These are phyloP conservation scores for Nicotiana noctiflora DNA, from an alignment of 257 asterid genomes.

Conservation along the genomic window DNA sequence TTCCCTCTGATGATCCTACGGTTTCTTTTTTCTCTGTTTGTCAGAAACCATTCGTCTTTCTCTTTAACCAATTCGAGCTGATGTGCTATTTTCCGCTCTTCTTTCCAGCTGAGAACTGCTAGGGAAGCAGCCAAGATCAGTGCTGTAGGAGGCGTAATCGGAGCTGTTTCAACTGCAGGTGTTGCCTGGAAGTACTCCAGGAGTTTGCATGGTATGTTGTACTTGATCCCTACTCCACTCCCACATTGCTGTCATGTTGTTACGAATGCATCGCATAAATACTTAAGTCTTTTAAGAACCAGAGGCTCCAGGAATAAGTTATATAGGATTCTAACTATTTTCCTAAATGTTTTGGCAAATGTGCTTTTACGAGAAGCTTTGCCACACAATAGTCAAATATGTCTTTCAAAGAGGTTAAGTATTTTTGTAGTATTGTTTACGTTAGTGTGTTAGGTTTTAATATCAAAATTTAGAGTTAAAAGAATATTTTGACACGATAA, in stretches of 20 bases:
- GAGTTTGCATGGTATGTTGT: constrained; percentile 69
- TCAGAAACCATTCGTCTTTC: not conserved
- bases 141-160: constrained; percentile 63
- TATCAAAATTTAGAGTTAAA: not conserved
- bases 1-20: not conserved
- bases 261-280: not conserved
- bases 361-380: not conserved
- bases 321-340: not conserved
- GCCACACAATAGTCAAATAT: not conserved
- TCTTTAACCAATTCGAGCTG: not conserved
- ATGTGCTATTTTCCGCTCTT: not conserved
- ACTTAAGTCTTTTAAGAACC: not conserved
- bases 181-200: constrained; percentile 75
- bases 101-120: constrained; percentile 76
- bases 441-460: not conserved
- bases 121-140: constrained; percentile 62
- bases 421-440: not conserved
- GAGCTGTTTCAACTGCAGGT: constrained; percentile 78
- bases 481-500: not conserved
- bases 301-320: not conserved
- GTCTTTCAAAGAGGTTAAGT: not conserved
- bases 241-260: not conserved
- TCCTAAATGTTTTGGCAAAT: not conserved
- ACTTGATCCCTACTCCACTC: not conserved
- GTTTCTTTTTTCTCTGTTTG: not conserved